These are phyloP conservation scores for Myxozyma udenii DNA, from an alignment of 805 yeast species.

Conservation along the genomic window DNA sequence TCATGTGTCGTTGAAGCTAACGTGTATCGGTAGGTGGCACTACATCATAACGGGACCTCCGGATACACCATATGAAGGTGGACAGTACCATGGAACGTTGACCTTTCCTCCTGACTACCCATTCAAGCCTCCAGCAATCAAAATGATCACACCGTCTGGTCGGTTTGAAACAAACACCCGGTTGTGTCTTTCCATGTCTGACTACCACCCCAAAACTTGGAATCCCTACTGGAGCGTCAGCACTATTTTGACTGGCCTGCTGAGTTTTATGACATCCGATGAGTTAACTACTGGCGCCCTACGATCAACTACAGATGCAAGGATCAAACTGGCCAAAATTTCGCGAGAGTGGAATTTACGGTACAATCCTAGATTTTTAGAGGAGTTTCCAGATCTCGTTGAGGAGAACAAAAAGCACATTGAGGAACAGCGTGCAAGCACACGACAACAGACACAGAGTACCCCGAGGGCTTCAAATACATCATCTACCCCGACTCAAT, in stretches of 20 bases:
- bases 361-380: slow-evolving; percentile 47
- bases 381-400: slow-evolving; percentile 68
- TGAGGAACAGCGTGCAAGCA: slow-evolving; percentile 5
- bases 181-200: slow-evolving; percentile 87
- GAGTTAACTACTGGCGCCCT: slow-evolving; percentile 85
- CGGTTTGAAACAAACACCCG: slow-evolving; percentile 77
- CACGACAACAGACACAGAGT: neutral
- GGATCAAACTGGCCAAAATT: slow-evolving; percentile 54
- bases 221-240: slow-evolving; percentile 95
- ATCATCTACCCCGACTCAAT: neutral
- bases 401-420: slow-evolving; percentile 43
- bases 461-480: slow-evolving; percentile 19
- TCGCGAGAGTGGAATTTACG: slow-evolving; percentile 72
- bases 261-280: slow-evolving; percentile 88
- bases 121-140: slow-evolving; percentile 84
- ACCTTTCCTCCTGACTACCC: slow-evolving; percentile 89
- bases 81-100: slow-evolving; percentile 83
- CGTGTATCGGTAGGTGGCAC: slow-evolving; percentile 55
- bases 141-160: slow-evolving; percentile 88
- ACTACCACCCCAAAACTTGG: slow-evolving; percentile 93
- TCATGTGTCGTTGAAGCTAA: neutral
- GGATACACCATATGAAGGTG: slow-evolving; percentile 71
- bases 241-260: slow-evolving; percentile 79
- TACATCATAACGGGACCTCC: slow-evolving; percentile 84
- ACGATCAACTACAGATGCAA: slow-evolving; percentile 57